Base-by-base conservation (phyloP, 2,329 filamentous ascomycete genomes). In the Hypomyces rosellus region DNA sequence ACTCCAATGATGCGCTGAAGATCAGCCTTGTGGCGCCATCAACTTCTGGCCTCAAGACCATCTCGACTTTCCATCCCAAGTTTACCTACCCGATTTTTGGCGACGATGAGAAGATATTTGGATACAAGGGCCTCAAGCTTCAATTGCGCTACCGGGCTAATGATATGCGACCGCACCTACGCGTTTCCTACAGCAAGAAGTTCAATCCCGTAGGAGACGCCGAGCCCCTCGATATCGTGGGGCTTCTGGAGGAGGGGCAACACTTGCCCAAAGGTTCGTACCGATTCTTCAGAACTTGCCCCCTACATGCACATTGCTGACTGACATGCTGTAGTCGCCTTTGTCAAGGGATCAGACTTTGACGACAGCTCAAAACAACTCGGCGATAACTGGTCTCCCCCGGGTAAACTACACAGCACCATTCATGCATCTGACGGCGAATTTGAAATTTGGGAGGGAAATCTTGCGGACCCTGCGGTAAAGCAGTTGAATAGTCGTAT, bases 81-180 rank as follows among this genome's bases (percentile, higher is more conserved):
- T 95, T 91, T 66, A 96, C 92, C 15, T 96, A 97, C 68, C 75
- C 89, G 1, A 86, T 99, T 56, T 96, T 97, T 59, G 89, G 89
- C 61, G 86, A 97, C n/a, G 85, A 93, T 8, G 90, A 99, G 68
- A 80, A 78, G 30, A 92, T 97, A 56, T 91, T 95, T 60, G 92
- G 92, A 36, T 96, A 96, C 74, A 85, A 89, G 65, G 82, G 83
- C 48, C 77, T 96, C 49, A 82, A 82, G 56, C 85, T 97, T 63
- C 80, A 82, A 55, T 72, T 97, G 49, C 82, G 82, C 55, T 85
- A 75, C 59, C 74, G 82, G 63, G 77, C 79, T 14, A 78, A 74
- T 65, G 87, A 96, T 65, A 82, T 97, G 71, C 83, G 84, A 57
- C 89, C 91, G 0, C 81, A 88, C 59, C 66, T 96, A 33, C 77